Conservation (phyloP, 208 protist species). For the Crithidia expoeki region DNA sequence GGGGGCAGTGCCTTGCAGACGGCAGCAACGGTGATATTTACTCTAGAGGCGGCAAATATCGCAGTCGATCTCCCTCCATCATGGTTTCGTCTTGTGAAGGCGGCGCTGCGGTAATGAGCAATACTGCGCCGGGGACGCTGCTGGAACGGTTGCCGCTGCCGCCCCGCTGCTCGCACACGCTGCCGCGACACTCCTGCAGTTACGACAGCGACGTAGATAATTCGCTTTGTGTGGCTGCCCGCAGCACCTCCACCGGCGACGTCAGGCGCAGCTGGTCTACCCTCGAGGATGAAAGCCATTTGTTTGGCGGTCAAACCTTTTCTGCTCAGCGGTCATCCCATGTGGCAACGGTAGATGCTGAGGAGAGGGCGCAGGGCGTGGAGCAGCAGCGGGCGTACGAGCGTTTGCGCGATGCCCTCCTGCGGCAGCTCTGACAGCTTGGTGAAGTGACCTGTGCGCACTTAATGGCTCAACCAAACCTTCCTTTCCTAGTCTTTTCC, state of each 20-base stretch:
- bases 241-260: neutral
- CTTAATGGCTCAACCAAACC: neutral
- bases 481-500: neutral
- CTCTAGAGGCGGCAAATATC: neutral
- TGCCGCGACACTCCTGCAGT: conserved; percentile 32
- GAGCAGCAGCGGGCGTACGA: conserved; percentile 18
- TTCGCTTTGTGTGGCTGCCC: neutral
- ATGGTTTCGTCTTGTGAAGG: neutral
- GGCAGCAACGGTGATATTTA: neutral
- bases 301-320: neutral
- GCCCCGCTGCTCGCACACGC: conserved; percentile 32
- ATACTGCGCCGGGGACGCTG: neutral
- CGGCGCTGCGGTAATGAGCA: neutral
- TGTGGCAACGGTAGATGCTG: neutral
- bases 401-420: conserved; percentile 29
- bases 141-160: neutral
- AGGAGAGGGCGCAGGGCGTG: conserved; percentile 4
- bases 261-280: neutral
- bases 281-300: neutral
- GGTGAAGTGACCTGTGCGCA: neutral
- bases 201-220: conserved; percentile 16
- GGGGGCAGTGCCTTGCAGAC: too few relatives aligned
- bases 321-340: neutral
- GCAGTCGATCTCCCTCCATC: conserved; percentile 27
- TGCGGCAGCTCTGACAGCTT: conserved; percentile 25